phyloP scores from a whole-genome alignment of 208 protist genomes.

The Leptomonas seymouri region DNA sequence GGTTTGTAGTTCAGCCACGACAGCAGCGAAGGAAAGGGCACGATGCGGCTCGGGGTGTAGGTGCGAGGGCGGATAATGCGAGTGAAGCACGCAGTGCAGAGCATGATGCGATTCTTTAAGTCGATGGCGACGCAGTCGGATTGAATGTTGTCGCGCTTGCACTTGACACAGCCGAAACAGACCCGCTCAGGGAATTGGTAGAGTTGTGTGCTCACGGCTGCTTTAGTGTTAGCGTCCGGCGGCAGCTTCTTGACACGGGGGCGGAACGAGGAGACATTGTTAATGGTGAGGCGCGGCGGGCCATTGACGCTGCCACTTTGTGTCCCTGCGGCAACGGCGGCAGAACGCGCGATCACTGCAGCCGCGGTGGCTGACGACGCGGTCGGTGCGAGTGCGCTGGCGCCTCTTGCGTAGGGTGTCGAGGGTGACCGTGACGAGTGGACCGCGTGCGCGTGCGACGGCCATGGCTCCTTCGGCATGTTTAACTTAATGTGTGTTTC shows the following conservation, averaged over 20 bases:
- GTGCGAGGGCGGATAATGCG: slow-evolving; percentile 75
- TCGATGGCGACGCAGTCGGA: slow-evolving; percentile 78
- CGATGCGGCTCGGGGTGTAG: slow-evolving; percentile 73
- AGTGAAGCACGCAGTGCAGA: slow-evolving; percentile 76
- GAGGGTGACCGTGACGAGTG: slow-evolving; percentile 8
- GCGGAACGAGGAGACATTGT: slow-evolving; percentile 75
- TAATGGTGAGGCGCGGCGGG: slow-evolving; percentile 58
- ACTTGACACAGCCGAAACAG: slow-evolving; percentile 79
- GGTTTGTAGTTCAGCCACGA: slow-evolving; percentile 87
- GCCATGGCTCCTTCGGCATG: slow-evolving; percentile 34
- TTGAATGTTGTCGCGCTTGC: slow-evolving; percentile 74
- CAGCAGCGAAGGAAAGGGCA: slow-evolving; percentile 84
- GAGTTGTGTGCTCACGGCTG: slow-evolving; percentile 59
- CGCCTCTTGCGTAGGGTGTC: slow-evolving; percentile 26
- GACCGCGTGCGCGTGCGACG: slow-evolving; percentile 11
- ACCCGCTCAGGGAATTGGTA: slow-evolving; percentile 72
- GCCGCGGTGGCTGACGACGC: slow-evolving; percentile 14
- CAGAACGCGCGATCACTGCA: slow-evolving; percentile 7
- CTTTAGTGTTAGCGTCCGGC: slow-evolving; percentile 66
- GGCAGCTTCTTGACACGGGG: slow-evolving; percentile 71
- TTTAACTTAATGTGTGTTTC: neutral
- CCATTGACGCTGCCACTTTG: neutral
- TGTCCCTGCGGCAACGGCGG: neutral
- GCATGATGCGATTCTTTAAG: slow-evolving; percentile 60
- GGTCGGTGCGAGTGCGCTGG: slow-evolving; percentile 8